Evolutionary conservation across 345 rosid species (phyloP).

Genomic region (Eucalyptus urophylla): DNA sequence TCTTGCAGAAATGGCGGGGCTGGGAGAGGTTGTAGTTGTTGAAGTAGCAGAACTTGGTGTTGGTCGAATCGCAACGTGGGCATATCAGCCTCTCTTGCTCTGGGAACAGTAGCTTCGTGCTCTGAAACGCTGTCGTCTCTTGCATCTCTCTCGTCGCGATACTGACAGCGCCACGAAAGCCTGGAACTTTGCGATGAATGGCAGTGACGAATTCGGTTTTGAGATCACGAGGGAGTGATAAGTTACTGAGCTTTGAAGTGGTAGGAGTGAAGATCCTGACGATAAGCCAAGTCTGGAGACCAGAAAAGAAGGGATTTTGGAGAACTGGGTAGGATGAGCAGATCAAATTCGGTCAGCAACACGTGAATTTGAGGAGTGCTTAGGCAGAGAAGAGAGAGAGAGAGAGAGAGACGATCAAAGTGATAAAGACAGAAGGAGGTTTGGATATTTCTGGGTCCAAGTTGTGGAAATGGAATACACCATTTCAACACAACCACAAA

Average conservation of each 20-base stretch:
- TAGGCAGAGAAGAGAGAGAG: not conserved
- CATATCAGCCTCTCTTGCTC: constrained; percentile 61
- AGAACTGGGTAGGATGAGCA: not conserved
- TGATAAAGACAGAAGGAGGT: not conserved
- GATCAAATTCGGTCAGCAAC: not conserved
- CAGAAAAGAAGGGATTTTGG: not conserved
- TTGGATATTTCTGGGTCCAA: not conserved
- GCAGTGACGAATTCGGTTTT: not conserved
- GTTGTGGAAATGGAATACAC: not conserved
- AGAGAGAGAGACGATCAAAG: not conserved
- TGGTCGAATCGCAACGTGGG: constrained; percentile 11
- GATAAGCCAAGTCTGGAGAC: not conserved
- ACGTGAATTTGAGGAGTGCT: not conserved
- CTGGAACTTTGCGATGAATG: not conserved
- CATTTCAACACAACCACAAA: not conserved
- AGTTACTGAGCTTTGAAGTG: not conserved
- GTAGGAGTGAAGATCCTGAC: not conserved
- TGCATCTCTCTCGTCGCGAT: not conserved
- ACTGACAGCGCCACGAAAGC: not conserved
- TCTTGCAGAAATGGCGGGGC: constrained; percentile 55
- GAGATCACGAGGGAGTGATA: not conserved
- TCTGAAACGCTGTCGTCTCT: constrained; percentile 14
- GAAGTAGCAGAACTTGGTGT: constrained; percentile 96
- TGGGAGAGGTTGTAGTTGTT: constrained; percentile 71
- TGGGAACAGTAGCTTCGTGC: constrained; percentile 37